Percentiles rank a stretch among this genome's conserved stretches.
Evolutionary conservation across 2,329 filamentous ascomycete genomes (phyloP).

Genomic region (Eutypa lata): DNA sequence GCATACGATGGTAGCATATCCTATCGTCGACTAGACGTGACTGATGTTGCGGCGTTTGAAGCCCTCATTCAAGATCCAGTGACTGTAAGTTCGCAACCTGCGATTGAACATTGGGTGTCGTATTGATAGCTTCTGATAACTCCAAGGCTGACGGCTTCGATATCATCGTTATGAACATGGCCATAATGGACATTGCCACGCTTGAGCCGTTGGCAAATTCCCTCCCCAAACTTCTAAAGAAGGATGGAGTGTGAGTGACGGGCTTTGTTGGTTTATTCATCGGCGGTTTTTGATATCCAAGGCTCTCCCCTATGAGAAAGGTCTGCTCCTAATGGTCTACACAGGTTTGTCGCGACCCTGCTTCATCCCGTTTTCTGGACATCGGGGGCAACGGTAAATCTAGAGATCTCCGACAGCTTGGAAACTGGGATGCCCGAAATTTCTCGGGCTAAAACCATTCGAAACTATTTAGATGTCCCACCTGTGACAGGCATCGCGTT

Average conservation of each 20-base stretch:
- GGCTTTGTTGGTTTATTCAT: not conserved
- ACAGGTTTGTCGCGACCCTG: slow-evolving; percentile 42
- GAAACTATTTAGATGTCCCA: slow-evolving; percentile 39
- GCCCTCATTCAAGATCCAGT: slow-evolving; percentile 9
- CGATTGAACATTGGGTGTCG: no score
- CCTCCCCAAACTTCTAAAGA: slow-evolving; percentile 37
- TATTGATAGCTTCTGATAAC: no score
- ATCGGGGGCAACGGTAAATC: slow-evolving; percentile 34
- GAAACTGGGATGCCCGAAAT: slow-evolving; percentile 35
- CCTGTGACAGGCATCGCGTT: slow-evolving; percentile 36
- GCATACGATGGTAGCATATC: slow-evolving; percentile 19
- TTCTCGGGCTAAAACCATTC: slow-evolving; percentile 34
- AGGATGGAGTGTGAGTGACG: slow-evolving; percentile 36
- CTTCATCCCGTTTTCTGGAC: slow-evolving; percentile 50
- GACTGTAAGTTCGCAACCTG: not conserved
- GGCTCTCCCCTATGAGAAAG: no score
- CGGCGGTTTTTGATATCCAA: not conserved
- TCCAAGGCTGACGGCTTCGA: slow-evolving; percentile 36
- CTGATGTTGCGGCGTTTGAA: slow-evolving; percentile 29
- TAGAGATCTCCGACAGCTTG: slow-evolving; percentile 39
- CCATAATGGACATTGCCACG: slow-evolving; percentile 44
- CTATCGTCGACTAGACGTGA: slow-evolving; percentile 37
- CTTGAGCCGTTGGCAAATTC: slow-evolving; percentile 39
- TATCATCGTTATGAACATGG: slow-evolving; percentile 46
- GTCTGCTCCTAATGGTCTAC: not conserved